phyloP scores from a whole-genome alignment of 352 stramenopile genomes.

The Pythium myriotylum region DNA sequence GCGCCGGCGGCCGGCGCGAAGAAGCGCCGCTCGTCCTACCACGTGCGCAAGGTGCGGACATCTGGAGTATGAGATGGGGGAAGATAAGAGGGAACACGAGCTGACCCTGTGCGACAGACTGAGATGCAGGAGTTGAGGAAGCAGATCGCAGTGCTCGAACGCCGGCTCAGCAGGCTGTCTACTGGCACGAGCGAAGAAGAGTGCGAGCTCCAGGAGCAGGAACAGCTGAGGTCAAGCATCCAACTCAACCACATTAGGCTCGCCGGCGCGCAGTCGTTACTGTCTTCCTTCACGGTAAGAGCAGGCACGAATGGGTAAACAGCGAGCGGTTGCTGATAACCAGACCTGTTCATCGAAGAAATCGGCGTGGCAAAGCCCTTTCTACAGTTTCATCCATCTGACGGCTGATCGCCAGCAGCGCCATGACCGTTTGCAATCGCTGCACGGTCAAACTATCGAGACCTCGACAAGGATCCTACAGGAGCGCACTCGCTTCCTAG shows the following conservation, averaged over 20 bases:
- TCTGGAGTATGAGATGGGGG: no score
- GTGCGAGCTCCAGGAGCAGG: neutral
- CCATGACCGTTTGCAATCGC: neutral
- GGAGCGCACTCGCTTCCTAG: neutral
- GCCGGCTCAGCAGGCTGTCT: neutral
- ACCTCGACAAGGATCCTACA: neutral
- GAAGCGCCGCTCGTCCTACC: neutral
- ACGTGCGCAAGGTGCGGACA: neutral
- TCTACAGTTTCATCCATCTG: neutral
- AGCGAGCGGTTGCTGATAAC: no score
- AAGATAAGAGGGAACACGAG: no score
- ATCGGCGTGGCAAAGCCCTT: neutral
- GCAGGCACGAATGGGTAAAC: no score
- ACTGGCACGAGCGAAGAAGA: neutral
- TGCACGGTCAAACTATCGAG: neutral
- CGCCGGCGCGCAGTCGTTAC: conserved; percentile 3
- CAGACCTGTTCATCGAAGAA: neutral
- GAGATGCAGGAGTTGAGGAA: neutral
- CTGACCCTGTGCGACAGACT: no score
- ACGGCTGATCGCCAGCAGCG: neutral
- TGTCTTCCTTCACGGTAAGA: neutral
- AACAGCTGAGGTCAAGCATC: neutral
- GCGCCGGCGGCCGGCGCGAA: neutral
- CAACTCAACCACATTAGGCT: neutral
- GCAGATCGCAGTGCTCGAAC: neutral